phyloP scores from a whole-genome alignment of 202 grass and related monocot genomes.

The Zoysia matrella region DNA sequence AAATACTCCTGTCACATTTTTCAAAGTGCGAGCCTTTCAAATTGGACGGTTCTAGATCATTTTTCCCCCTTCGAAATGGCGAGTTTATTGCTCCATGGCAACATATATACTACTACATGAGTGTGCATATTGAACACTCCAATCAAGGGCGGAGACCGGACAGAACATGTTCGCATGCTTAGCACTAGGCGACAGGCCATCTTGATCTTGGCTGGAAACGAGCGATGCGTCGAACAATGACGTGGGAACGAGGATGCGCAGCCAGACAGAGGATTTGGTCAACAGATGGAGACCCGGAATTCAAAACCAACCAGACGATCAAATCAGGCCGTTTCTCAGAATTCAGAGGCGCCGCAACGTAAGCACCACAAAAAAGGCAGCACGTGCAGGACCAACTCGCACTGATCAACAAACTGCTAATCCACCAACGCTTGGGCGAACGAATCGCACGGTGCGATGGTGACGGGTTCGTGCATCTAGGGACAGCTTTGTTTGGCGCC shows the following conservation, averaged over 20 bases:
- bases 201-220: neutral
- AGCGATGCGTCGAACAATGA: neutral
- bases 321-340: neutral
- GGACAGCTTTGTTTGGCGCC: neutral
- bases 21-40: neutral
- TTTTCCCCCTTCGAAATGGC: neutral
- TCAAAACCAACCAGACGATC: slow-evolving; percentile 28
- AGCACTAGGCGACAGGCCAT: no score
- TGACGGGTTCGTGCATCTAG: slow-evolving; percentile 33
- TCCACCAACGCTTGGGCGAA: neutral
- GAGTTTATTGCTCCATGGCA: neutral
- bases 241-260: neutral
- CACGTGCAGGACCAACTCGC: slow-evolving; percentile 35
- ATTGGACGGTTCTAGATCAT: neutral
- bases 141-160: no score
- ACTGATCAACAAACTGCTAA: slow-evolving; percentile 6
- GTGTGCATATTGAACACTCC: no score
- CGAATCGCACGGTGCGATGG: slow-evolving; percentile 7
- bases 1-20: no score
- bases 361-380: neutral
- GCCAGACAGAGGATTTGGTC: slow-evolving; percentile 9
- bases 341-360: slow-evolving; percentile 14
- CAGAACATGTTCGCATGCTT: no score
- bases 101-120: neutral
- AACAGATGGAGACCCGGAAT: slow-evolving; percentile 49